Evolutionary conservation across 2,329 filamentous ascomycete species (phyloP).

Genomic region (Xylaria sp.): DNA sequence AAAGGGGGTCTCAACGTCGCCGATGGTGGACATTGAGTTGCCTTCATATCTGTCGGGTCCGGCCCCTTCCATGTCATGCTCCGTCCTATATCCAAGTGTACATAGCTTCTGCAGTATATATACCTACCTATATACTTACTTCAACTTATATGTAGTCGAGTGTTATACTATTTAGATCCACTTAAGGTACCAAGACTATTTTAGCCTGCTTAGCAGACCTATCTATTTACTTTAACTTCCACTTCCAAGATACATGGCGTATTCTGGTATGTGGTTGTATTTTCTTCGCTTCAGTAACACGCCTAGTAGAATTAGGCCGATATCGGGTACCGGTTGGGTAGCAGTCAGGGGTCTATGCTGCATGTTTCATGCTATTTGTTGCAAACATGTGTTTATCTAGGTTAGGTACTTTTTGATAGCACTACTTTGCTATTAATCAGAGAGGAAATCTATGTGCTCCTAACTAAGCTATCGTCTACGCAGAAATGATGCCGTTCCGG

Average conservation of each 20-base stretch:
- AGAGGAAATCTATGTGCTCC: no score
- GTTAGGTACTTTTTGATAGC: no score
- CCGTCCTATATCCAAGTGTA: constrained; percentile 44
- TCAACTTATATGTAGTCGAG: background rate
- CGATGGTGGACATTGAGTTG: background rate
- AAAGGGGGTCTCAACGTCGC: background rate
- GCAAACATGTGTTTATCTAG: background rate
- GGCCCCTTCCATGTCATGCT: constrained; percentile 31
- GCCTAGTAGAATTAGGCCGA: constrained; percentile 4
- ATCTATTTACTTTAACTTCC: background rate
- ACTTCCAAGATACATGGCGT: background rate
- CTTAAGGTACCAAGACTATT: background rate
- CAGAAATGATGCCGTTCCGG: background rate
- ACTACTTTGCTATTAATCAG: no score
- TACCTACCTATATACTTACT: constrained; percentile 27
- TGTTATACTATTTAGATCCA: background rate
- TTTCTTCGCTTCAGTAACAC: no score
- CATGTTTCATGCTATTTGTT: background rate
- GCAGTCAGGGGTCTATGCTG: background rate
- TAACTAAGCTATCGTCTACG: background rate
- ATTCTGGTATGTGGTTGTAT: no score
- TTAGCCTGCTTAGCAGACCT: background rate
- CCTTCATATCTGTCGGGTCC: constrained; percentile 7
- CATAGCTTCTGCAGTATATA: constrained; percentile 46
- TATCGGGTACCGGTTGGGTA: background rate